Evolutionary conservation across 208 protist species (phyloP), one percentile per base, ranked within the genome.

Genomic region (Leishmania lainsoni): DNA sequence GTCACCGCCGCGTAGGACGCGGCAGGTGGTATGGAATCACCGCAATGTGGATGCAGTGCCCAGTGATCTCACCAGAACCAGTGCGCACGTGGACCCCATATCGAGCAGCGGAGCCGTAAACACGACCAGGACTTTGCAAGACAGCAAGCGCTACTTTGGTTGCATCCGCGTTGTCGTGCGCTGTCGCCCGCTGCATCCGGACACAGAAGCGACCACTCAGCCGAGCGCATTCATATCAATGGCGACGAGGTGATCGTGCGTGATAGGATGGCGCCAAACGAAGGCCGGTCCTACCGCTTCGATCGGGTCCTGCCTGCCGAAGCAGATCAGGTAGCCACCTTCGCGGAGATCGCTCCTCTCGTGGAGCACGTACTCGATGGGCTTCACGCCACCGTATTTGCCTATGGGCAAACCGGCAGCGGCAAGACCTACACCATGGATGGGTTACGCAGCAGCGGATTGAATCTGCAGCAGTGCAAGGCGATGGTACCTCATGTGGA

Each of bases 371-470:
- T 93, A 14, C 89, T 98, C 29, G 86, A 95, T 58, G 95, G 95
- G 6, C 90, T 96, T 59, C 93, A 97, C 80, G 93, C 94, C 1
- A 98, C 92, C 14, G 86, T 98, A 0, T 97, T 98, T 75, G 93
- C 93, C 49, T 98, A 98, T 59, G 96, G 96, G 3, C 94, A 98
- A 80, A 98, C 96, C 2, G 94, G 94, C n/a, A 95, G 92, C 70
- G 96, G 96, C 29, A 98, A 98, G 81, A 98, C 94, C 17, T 89
- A 91, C 86, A 98, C 96, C 26, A 96, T 98, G 87, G 93, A 97
- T 51, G 96, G 96, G 5, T 75, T 97, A 16, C 79, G 86, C 2
- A 39, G 35, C 35, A 95, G 95, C 74, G 56, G 76, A 56, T 45
- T 68, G n/a, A 39, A 22, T 59, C 66, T 48, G 49, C 12, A 65